A percentile compares a stretch with the other conserved stretches of the same genome.
phyloP scores from a whole-genome alignment of 2,329 filamentous ascomycete species.

The Amesomyces nigricolor region DNA sequence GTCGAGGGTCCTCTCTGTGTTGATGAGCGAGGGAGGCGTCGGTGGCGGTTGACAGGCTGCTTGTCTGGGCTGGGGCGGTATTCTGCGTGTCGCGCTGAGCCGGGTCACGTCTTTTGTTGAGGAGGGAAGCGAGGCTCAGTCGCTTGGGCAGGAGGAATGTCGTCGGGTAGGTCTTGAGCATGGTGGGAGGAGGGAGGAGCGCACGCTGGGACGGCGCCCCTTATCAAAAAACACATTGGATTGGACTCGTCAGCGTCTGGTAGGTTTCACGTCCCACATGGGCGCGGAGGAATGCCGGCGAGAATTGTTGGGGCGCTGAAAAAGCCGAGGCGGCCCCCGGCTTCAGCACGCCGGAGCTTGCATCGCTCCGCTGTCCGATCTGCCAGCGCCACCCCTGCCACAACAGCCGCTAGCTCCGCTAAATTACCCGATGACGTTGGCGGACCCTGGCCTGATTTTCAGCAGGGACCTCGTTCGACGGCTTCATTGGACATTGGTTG shows the following conservation, averaged over 20 bases:
- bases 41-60: constrained; percentile 29
- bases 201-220: constrained; percentile 19
- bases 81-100: constrained; percentile 7
- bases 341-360: constrained; percentile 20
- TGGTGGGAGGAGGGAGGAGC: constrained; percentile 13
- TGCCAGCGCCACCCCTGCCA: neutral
- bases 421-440: constrained; percentile 16
- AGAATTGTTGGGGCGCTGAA: neutral
- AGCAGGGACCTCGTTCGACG: neutral
- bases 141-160: constrained; percentile 21
- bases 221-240: constrained; percentile 17
- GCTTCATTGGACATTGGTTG: neutral
- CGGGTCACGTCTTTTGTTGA: neutral
- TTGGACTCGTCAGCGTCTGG: neutral
- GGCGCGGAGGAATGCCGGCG: neutral
- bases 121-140: constrained; percentile 18
- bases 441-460: neutral
- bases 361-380: constrained; percentile 23
- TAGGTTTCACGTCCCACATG: neutral
- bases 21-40: constrained; percentile 17
- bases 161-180: constrained; percentile 25
- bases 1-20: constrained; percentile 18
- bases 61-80: constrained; percentile 2
- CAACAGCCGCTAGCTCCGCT: neutral
- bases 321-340: neutral